phyloP scores from a whole-genome alignment of 805 yeast genomes.

The Yamadazyma sp. region DNA sequence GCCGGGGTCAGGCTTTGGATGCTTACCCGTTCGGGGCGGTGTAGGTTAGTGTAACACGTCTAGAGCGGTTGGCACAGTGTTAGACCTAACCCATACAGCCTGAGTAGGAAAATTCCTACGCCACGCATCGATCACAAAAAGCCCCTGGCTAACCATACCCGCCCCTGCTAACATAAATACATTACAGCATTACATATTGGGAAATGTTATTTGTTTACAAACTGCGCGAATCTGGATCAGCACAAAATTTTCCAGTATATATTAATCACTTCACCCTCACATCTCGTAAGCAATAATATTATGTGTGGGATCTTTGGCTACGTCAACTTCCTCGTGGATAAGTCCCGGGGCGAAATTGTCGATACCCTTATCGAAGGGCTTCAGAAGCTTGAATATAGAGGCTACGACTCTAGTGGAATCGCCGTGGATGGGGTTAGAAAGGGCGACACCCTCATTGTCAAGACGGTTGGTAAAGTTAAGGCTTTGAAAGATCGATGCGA shows the following conservation, averaged over 20 bases:
- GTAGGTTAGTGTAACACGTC: too few relatives aligned
- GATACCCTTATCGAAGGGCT: slow-evolving; percentile 86
- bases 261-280: slow-evolving; percentile 1
- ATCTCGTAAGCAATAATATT: neutral
- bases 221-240: slow-evolving; percentile 1
- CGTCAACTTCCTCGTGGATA: slow-evolving; percentile 91
- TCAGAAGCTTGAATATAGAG: slow-evolving; percentile 89
- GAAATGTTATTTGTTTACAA: slow-evolving; percentile 11
- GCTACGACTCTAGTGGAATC: slow-evolving; percentile 96
- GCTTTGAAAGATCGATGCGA: slow-evolving; percentile 69
- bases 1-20: too few relatives aligned
- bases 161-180: neutral
- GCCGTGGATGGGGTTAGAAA: slow-evolving; percentile 89
- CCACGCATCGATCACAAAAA: neutral
- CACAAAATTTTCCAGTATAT: slow-evolving; percentile 5
- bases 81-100: too few relatives aligned
- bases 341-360: slow-evolving; percentile 87
- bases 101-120: too few relatives aligned
- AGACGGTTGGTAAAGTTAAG: slow-evolving; percentile 89
- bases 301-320: slow-evolving; percentile 95
- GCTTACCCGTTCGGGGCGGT: too few relatives aligned
- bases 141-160: neutral
- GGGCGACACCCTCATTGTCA: slow-evolving; percentile 69
- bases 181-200: slow-evolving; percentile 1
- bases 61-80: too few relatives aligned